Base-by-base conservation (phyloP, 352 stramenopile genomes). In the Albugo laibachii region DNA sequence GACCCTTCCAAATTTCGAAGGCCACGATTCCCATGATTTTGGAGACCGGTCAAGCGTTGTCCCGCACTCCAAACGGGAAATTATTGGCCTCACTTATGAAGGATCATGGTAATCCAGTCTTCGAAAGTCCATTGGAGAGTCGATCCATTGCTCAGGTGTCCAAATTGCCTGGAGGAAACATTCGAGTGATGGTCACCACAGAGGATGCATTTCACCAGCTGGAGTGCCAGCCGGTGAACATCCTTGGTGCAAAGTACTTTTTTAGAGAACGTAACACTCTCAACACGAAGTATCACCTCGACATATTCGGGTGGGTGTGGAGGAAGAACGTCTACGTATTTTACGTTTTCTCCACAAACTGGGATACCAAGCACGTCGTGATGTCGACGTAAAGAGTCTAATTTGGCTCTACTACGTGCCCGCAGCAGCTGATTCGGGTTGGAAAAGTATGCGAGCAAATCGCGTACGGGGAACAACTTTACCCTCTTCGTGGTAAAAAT, bases 221-320 rank as follows among this genome's bases (percentile, higher is more conserved):
- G 6, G 50, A 50, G 35, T 38, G 43, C 0, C 45, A 38, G 18
- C 39, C 37, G 42, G 42, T 51, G 15, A 50, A 34, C 14, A 55
- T 55, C 31, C 34, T 55, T 8, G 34, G 49, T 5, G 31, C 6
- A 2, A 16, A 34, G 11, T 55, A 27, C 44, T 40, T 13, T 14
- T 55, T 55, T 41, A 27, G 50, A 12, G 50, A 55, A 24, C 49
- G 42, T 18, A 27, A 55, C n/a, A 42, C 40, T n/a, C 50, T 55
- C 13, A 36, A 27, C 2, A 38, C 45, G 21, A 42, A 50, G 41
- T 55, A 50, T 31, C 49, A 21, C 27, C 14, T 55, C 0, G 50
- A 55, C 31, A 44, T 56, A 14, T 36, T 27, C 34, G 24, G 24
- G 24, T 31, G 8, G 24, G 24, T 8, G 24, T 31, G 24, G 24